Base-by-base conservation (phyloP, 2,329 filamentous ascomycete genomes). In the Diaporthe helianthi region DNA sequence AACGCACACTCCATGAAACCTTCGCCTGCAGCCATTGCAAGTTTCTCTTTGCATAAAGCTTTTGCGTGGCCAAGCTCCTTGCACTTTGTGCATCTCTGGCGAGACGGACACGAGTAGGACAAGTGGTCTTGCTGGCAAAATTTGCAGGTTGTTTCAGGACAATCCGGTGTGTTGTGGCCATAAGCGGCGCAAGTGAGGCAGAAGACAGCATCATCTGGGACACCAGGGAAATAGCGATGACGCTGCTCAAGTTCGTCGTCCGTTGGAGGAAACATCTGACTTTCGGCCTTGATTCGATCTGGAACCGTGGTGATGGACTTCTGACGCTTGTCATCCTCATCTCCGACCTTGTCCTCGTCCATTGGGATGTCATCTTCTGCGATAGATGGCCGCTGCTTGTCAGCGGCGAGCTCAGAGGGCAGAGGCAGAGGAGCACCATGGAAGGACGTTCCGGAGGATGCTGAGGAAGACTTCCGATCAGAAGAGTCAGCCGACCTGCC, bases 61-160 rank as follows among this genome's bases (percentile, higher is more conserved):
- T 79, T 78, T 63, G 75, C 73, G 74, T 93, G 91, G 12, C 90
- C 91, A 52, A 86, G 80, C 76, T 90, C 86, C 58, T 83, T 84
- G 77, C 91, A 93, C 75, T 87, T 89, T 60, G 74, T 76, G 75
- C 88, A 90, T 71, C 86, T 83, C 41, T 78, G 77, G 41, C 80
- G 82, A 6, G 78, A 79, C 13, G 87, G 85, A 72, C 89, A 91
- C 66, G 78, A 79, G 72, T 83, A 82, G 6, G 81, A 79, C 65
- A 81, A 81, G 75, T 91, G 87, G 2, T 78, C 78, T 15, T 73
- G 79, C 29, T 78, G 76, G 74, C 86, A 90, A 67, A 83, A 83
- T 8, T 77, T 80, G 75, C 88, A 90, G 3, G 71, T 75, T 26
- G 80, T 75, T 15, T 80, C 76, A 15, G 84, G 82, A 73, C 87